Evolutionary conservation across 345 rosid species (phyloP).

Genomic region (Brassica cretica): DNA sequence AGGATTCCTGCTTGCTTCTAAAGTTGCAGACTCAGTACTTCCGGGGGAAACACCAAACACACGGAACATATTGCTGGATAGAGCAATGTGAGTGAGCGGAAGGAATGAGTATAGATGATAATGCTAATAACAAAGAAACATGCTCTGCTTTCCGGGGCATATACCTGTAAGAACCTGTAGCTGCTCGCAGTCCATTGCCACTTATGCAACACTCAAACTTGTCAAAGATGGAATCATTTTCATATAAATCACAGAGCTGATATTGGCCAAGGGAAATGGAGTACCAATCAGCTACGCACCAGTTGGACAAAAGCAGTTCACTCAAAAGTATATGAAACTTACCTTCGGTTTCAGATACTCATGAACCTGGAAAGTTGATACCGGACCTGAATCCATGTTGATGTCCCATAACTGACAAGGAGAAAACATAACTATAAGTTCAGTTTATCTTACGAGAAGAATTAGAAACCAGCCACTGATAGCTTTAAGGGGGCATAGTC

Average conservation of each 20-base stretch:
- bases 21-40: constrained; percentile 79
- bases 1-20: constrained; percentile 99
- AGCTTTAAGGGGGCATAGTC: neutral
- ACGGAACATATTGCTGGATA: constrained; percentile 86
- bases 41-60: constrained; percentile 82
- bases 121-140: neutral
- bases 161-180: constrained; percentile 99
- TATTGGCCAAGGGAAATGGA: constrained; percentile 21
- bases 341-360: constrained; percentile 93
- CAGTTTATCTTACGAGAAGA: neutral
- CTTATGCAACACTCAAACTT: constrained; percentile 98
- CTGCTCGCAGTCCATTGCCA: constrained; percentile 89
- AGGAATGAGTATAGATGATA: neutral
- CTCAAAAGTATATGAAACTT: constrained; percentile 20
- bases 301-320: constrained; percentile 24
- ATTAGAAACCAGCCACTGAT: constrained; percentile 7
- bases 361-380: constrained; percentile 91
- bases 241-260: constrained; percentile 97
- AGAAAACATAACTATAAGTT: constrained; percentile 21
- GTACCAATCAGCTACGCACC: constrained; percentile 25
- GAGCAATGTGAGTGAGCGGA: neutral
- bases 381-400: constrained; percentile 98
- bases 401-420: constrained; percentile 80
- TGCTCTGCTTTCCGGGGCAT: constrained; percentile 14
- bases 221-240: constrained; percentile 85